phyloP scores from a whole-genome alignment of 163 green algal genomes.

The Trebouxiophyceae sp. region DNA sequence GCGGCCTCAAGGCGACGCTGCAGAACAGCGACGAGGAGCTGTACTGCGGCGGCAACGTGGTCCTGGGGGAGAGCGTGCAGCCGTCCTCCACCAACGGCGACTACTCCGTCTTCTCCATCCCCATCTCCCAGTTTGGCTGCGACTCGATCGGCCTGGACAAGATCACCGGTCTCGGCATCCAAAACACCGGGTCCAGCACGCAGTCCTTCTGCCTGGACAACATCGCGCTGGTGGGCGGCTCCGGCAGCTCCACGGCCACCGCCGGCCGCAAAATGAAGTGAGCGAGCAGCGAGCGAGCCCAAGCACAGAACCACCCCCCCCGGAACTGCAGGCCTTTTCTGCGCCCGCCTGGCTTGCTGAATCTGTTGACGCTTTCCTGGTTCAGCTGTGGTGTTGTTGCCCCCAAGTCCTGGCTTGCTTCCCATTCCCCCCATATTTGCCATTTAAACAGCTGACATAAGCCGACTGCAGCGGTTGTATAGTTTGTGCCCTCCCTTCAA shows the following conservation, averaged over 20 bases:
- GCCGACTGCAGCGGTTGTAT: no score
- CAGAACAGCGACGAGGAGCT: conserved; percentile 17
- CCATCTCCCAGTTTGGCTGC: not conserved
- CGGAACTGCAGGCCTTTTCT: no score
- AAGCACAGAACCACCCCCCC: no score
- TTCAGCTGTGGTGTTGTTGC: no score
- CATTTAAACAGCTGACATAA: no score
- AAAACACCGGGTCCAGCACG: conserved; percentile 4
- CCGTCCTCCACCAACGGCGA: not conserved
- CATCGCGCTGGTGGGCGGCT: conserved; percentile 10
- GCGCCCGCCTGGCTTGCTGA: no score
- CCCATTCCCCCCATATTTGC: no score
- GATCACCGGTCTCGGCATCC: conserved; percentile 6
- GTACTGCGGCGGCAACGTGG: conserved; percentile 2
- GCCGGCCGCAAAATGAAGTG: not conserved
- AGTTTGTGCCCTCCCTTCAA: no score
- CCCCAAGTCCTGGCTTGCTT: no score
- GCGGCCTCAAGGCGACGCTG: conserved; percentile 9
- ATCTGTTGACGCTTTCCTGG: no score
- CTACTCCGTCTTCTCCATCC: conserved; percentile 2
- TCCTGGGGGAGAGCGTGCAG: not conserved
- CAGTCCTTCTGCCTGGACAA: conserved; percentile 23
- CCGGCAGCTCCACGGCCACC: not conserved
- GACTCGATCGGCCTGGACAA: not conserved
- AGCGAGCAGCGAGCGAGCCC: no score